Evolutionary conservation across 1,284 basidiomycete genomes (phyloP).

Genomic region (Sporisorium sorghi): DNA sequence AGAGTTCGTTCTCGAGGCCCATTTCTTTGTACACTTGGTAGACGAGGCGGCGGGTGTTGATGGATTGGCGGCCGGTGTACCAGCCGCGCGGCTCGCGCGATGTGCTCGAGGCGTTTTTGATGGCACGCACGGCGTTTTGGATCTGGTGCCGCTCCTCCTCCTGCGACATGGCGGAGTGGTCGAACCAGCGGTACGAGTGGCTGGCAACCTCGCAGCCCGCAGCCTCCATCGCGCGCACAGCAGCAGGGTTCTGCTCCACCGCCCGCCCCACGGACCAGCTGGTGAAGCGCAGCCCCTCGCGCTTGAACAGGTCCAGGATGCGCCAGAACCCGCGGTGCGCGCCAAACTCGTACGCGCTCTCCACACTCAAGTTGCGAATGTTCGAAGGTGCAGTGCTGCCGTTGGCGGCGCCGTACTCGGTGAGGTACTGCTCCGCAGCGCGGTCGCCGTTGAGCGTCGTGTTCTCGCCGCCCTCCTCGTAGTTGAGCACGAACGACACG

Average conservation of each 20-base stretch:
- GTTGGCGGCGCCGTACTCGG: slow-evolving; percentile 64
- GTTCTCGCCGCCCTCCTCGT: slow-evolving; percentile 70
- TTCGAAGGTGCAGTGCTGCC: slow-evolving; percentile 45
- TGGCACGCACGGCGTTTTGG: slow-evolving; percentile 63
- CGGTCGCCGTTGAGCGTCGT: slow-evolving; percentile 67
- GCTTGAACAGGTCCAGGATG: slow-evolving; percentile 68
- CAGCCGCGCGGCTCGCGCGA: slow-evolving; percentile 67
- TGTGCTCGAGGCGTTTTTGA: slow-evolving; percentile 62
- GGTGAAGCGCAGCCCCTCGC: slow-evolving; percentile 65
- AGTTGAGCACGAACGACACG: slow-evolving; percentile 70
- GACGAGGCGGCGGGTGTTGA: slow-evolving; percentile 65
- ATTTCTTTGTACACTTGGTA: slow-evolving; percentile 63
- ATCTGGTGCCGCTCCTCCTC: slow-evolving; percentile 68
- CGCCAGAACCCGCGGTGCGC: slow-evolving; percentile 70
- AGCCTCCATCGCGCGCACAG: slow-evolving; percentile 63
- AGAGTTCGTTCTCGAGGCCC: slow-evolving; percentile 56
- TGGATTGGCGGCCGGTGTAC: slow-evolving; percentile 70
- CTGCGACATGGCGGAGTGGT: slow-evolving; percentile 65
- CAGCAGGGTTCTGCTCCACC: slow-evolving; percentile 68
- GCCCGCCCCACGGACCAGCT: slow-evolving; percentile 69
- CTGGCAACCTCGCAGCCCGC: slow-evolving; percentile 68
- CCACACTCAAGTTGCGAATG: slow-evolving; percentile 67
- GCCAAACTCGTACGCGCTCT: slow-evolving; percentile 70
- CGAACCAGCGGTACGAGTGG: slow-evolving; percentile 70
- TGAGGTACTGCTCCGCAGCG: slow-evolving; percentile 63